Evolutionary conservation across 2,329 filamentous ascomycete species (phyloP), one percentile per base, ranked within the genome.

Genomic region (Penicillium aurantiogriseum): DNA sequence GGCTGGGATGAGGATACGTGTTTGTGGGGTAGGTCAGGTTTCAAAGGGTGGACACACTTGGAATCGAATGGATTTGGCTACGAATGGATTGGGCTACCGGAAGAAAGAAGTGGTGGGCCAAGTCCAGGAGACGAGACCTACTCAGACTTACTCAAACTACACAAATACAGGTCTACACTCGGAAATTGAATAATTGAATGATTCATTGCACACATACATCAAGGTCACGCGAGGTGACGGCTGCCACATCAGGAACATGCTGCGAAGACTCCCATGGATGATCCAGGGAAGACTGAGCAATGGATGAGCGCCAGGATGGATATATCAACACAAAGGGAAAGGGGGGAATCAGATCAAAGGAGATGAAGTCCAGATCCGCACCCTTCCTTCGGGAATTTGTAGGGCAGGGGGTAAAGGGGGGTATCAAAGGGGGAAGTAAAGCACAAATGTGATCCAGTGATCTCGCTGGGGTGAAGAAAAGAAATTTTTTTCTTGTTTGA

Each of bases 141-240:
- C 40, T 25, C 13, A 43, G 15, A 8, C 23, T 29, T 35, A 35
- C 33, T 17, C 33, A 39, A 33, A 33, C 5, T 33, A 33, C 25
- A 7, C n/a, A 17, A 19, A 29, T 17, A 27, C 27, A 33, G 19
- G 13, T 29, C 27, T 43, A 43, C 39, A 17, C 21, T 43, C 21
- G 39, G 10, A 35, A 50, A 36, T 29, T 10, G n/a, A 10, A 44
- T 55, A 43, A 53, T 56, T 42, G 27, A 56, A 56, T 52, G 21
- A 52, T 52, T 52, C 48, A 56, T 57, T 57, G 54, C 54, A 57
- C 45, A 59, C 46, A 57, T 61, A 64, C 59, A 66, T 58, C 55
- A 64, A 62, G 59, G 67, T 70, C 69, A 69, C 67, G 57, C 49
- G 29, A 39, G 64, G 69, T 66, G 69, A 73, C 70, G 70, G 70